Percentiles rank a stretch among this genome's conserved stretches.
These are phyloP conservation scores for Kodamaea suecica DNA, from an alignment of 1,139 yeast species.

Conservation along the genomic window DNA sequence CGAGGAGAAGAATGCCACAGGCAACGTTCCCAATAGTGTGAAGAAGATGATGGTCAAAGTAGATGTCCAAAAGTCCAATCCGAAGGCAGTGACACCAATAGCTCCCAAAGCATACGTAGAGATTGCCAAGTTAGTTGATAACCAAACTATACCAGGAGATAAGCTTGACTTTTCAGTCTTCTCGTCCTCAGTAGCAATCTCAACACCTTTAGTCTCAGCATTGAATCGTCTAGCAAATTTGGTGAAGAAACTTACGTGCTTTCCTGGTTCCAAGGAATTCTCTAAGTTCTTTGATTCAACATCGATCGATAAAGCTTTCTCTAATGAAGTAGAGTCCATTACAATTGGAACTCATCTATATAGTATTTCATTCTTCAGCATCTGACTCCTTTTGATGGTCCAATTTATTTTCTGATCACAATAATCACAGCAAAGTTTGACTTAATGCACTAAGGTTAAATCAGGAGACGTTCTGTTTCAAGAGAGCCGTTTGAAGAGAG, in stretches of 20 bases:
- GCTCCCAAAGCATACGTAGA: conserved; percentile 81
- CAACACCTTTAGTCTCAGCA: conserved; percentile 66
- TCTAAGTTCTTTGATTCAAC: background rate
- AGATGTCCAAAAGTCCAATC: conserved; percentile 61
- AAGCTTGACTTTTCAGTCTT: conserved; percentile 55
- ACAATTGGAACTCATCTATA: no score
- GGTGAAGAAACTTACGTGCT: conserved; percentile 9
- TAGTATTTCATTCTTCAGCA: no score
- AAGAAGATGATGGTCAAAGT: conserved; percentile 63
- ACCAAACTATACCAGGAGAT: conserved; percentile 84
- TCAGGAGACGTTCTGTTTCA: no score
- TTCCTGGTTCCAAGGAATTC: background rate
- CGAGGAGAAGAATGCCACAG: conserved; percentile 76
- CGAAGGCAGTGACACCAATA: conserved; percentile 58
- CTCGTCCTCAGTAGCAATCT: conserved; percentile 61
- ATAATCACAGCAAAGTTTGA: no score
- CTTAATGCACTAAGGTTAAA: no score
- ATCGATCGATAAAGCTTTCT: background rate
- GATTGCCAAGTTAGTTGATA: conserved; percentile 81
- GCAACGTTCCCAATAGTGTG: conserved; percentile 61
- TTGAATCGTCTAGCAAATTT: conserved; percentile 32
- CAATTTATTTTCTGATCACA: no score
- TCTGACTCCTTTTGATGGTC: no score
- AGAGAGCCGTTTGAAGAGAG: no score
- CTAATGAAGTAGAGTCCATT: no score